Percentiles rank a stretch among this genome's conserved stretches.
These are phyloP conservation scores for Volvox africanus DNA, from an alignment of 139 green algal species.

Conservation along the genomic window DNA sequence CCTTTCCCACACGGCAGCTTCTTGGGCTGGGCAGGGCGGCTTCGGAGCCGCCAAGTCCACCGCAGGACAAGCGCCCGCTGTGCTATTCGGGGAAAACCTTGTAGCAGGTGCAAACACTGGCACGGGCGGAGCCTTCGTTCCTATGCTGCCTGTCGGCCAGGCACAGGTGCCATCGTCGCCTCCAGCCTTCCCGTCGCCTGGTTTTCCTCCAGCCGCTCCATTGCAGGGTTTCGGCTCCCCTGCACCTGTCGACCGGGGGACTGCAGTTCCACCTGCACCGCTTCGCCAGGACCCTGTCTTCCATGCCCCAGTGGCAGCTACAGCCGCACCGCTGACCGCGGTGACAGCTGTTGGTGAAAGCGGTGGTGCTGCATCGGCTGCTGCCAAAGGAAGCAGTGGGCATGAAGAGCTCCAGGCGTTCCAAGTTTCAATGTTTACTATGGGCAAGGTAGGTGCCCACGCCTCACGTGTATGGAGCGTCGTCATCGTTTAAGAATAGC, in stretches of 20 bases:
- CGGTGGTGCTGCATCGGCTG: not conserved
- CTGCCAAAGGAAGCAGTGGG: not conserved
- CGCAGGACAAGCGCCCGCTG: not conserved
- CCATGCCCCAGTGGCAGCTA: not conserved
- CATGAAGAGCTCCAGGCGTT: slow-evolving; percentile 10
- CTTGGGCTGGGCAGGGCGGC: slow-evolving; percentile 14
- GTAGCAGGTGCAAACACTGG: not conserved
- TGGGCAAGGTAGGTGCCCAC: slow-evolving; percentile 3
- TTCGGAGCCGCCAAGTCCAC: not conserved
- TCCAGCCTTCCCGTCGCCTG: not conserved
- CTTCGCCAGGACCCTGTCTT: not conserved
- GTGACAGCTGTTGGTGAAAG: not conserved
- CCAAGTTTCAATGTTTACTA: not conserved
- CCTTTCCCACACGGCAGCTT: not conserved
- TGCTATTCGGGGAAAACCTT: not conserved
- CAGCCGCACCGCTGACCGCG: not conserved
- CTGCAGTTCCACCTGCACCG: not conserved
- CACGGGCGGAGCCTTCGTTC: slow-evolving; percentile 5
- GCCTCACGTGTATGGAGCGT: too few species aligned
- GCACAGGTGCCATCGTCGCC: not conserved
- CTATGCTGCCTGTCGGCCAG: not conserved
- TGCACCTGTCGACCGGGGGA: too few species aligned
- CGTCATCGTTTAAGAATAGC: too few species aligned
- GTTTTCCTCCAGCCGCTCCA: not conserved
- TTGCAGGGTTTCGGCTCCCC: not conserved